Conservation (phyloP, 768 basidiomycete species). For the Tulasnella sp. region DNA sequence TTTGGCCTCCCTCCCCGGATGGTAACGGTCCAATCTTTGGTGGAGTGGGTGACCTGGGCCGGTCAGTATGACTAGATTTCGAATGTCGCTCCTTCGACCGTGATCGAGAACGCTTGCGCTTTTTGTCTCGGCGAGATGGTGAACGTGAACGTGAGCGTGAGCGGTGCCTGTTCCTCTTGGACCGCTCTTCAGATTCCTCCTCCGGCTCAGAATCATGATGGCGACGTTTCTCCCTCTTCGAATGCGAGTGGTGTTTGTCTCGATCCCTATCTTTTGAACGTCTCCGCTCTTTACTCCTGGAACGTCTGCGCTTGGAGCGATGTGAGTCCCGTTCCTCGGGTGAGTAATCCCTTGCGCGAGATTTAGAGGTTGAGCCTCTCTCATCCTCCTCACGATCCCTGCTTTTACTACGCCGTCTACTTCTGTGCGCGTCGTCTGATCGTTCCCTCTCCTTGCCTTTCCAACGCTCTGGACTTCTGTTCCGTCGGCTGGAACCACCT, state of each 20-base stretch:
- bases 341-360: too few species aligned
- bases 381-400: not conserved
- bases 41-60: not conserved
- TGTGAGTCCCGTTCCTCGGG: too few species aligned
- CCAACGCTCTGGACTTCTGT: not conserved
- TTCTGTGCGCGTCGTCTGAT: too few species aligned
- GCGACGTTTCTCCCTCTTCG: not conserved
- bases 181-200: not conserved
- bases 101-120: constrained; percentile 22
- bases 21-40: too few species aligned
- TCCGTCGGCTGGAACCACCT: constrained; percentile 18
- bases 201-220: not conserved
- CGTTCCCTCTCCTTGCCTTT: constrained; percentile 8
- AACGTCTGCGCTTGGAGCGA: too few species aligned
- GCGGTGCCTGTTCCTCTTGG: constrained; percentile 17
- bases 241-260: not conserved
- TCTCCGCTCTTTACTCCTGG: not conserved
- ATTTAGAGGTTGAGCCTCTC: not conserved
- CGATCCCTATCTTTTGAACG: not conserved
- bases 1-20: too few species aligned
- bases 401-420: too few species aligned
- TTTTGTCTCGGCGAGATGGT: not conserved
- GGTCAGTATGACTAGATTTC: not conserved
- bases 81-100: constrained; percentile 17
- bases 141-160: constrained; percentile 19